phyloP scores from a whole-genome alignment of 306 rosid genomes.

The Quercus agrifolia region DNA sequence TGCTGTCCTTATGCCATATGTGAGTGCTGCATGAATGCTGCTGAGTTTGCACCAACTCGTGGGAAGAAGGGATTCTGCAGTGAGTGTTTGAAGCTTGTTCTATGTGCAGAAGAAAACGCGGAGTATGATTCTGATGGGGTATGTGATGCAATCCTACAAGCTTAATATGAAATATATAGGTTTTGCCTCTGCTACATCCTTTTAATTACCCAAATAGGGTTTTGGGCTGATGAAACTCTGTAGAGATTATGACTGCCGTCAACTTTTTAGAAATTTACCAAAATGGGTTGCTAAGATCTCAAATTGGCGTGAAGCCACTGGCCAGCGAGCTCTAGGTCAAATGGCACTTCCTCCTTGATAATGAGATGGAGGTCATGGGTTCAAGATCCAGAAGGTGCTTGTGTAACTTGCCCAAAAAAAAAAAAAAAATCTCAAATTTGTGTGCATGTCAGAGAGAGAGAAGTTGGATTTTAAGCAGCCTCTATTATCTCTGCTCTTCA shows the following conservation, averaged over 20 bases:
- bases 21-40: slow-evolving; percentile 29
- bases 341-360: too few relatives aligned
- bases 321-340: too few relatives aligned
- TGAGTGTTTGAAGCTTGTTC: slow-evolving; percentile 46
- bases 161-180: not conserved
- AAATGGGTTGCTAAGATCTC: not conserved
- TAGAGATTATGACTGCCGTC: not conserved
- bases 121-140: slow-evolving; percentile 58
- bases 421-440: too few relatives aligned
- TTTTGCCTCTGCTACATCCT: not conserved
- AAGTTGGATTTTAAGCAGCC: too few relatives aligned
- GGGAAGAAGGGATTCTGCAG: slow-evolving; percentile 51
- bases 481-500: too few relatives aligned
- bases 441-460: too few relatives aligned
- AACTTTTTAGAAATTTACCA: not conserved
- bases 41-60: slow-evolving; percentile 29
- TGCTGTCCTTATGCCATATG: slow-evolving; percentile 63
- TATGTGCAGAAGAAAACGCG: slow-evolving; percentile 45
- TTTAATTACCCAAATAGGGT: not conserved
- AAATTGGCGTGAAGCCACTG: not conserved
- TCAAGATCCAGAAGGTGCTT: too few relatives aligned
- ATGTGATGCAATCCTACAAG: slow-evolving; percentile 22
- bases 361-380: too few relatives aligned
- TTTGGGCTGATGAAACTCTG: not conserved
- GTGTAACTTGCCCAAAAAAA: too few relatives aligned